Percentiles rank a stretch among this genome's conserved stretches.
These are phyloP conservation scores for Crithidia mellificae DNA, from an alignment of 208 protist genomes.

Conservation along the genomic window DNA sequence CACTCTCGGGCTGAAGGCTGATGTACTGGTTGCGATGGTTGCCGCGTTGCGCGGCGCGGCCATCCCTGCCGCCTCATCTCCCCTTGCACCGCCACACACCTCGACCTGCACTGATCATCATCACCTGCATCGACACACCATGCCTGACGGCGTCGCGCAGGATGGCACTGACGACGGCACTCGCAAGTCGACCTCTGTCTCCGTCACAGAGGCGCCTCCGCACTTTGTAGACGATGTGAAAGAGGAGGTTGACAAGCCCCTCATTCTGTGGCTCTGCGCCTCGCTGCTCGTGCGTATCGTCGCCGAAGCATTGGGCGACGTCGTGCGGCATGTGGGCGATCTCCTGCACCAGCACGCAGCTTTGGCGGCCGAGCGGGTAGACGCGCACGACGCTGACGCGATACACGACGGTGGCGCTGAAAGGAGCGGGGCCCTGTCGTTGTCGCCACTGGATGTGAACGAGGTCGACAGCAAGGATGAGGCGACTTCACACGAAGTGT, in stretches of 20 bases:
- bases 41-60: slow-evolving; percentile 28
- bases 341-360: slow-evolving; percentile 65
- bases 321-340: slow-evolving; percentile 67
- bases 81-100: not conserved
- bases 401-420: too few species aligned
- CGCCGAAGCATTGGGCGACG: slow-evolving; percentile 75
- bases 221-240: slow-evolving; percentile 25
- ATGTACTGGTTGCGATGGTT: slow-evolving; percentile 38
- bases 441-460: too few species aligned
- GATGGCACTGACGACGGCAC: too few species aligned
- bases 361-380: slow-evolving; percentile 54
- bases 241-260: slow-evolving; percentile 43
- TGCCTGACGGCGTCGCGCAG: too few species aligned
- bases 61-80: not conserved
- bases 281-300: slow-evolving; percentile 72
- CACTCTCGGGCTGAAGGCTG: slow-evolving; percentile 58
- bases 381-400: slow-evolving; percentile 5
- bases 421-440: too few species aligned
- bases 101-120: too few species aligned
- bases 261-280: slow-evolving; percentile 70
- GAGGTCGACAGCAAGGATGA: not conserved
- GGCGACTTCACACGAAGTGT: not conserved
- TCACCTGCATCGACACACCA: not conserved
- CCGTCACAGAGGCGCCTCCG: not conserved
- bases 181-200: too few species aligned